Percentiles rank a stretch among this genome's conserved stretches.
phyloP scores from a whole-genome alignment of 768 basidiomycete species.

The Cystofilobasidium bisporidii region DNA sequence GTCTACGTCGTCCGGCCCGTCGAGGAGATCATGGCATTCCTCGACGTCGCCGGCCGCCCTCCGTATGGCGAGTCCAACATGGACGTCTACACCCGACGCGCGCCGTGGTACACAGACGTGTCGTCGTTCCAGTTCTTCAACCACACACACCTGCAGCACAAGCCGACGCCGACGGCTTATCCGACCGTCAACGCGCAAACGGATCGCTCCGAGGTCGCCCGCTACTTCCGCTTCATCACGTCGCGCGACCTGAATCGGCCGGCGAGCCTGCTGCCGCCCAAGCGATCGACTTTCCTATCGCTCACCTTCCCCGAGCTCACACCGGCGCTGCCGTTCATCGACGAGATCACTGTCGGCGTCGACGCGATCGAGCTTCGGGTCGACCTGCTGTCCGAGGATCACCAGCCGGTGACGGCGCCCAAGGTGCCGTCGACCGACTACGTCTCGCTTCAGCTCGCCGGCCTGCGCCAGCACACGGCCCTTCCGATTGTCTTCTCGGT shows the following conservation, averaged over 20 bases:
- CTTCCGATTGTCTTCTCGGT: slow-evolving; percentile 90
- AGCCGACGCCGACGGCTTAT: slow-evolving; percentile 23
- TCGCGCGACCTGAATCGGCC: slow-evolving; percentile 56
- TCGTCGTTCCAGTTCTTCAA: slow-evolving; percentile 77
- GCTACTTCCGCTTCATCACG: slow-evolving; percentile 84
- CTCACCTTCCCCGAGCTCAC: slow-evolving; percentile 84
- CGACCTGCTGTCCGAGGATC: slow-evolving; percentile 61
- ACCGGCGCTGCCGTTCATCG: slow-evolving; percentile 56
- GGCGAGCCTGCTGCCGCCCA: slow-evolving; percentile 42
- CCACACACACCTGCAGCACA: slow-evolving; percentile 32
- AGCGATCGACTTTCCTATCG: slow-evolving; percentile 82
- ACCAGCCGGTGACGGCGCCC: slow-evolving; percentile 43
- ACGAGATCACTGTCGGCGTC: slow-evolving; percentile 66
- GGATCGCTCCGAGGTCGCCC: slow-evolving; percentile 51
- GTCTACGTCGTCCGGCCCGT: slow-evolving; percentile 74
- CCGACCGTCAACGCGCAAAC: slow-evolving; percentile 25
- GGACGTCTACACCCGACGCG: slow-evolving; percentile 73
- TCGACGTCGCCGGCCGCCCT: slow-evolving; percentile 58
- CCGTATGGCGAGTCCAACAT: slow-evolving; percentile 76
- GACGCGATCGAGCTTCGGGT: slow-evolving; percentile 92
- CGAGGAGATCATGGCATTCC: slow-evolving; percentile 69
- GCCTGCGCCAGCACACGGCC: slow-evolving; percentile 61
- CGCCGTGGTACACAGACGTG: slow-evolving; percentile 77
- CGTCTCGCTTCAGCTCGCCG: slow-evolving; percentile 69
- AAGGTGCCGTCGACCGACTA: slow-evolving; percentile 60